Evolutionary conservation across 2,329 filamentous ascomycete species (phyloP), one percentile per base, ranked within the genome.

Genomic region (Magnaporthiopsis rhizophila): DNA sequence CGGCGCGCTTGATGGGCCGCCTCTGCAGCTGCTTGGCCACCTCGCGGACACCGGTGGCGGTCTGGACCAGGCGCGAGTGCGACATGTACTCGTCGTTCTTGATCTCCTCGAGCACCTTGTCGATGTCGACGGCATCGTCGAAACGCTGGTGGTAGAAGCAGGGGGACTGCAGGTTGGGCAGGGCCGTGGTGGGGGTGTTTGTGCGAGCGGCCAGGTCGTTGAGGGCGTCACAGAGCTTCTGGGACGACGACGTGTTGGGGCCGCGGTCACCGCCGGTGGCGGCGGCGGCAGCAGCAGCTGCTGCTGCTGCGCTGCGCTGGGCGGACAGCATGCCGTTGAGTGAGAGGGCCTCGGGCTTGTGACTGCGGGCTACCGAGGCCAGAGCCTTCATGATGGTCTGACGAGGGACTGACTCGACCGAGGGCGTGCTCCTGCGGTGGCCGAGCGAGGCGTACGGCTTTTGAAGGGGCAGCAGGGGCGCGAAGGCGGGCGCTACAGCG

Each of bases 61-160:
- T 99, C 79, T 97, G 94, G 72, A 97, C 91, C 58, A 99, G 85
- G 64, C 93, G 87, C 12, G 92, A 97, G 77, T 98, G 95, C 45
- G 92, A 97, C 81, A 97, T 89, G 76, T 86, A 92, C 71, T 96
- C 92, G 70, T 95, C 89, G 64, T 87, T 89, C 73, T 89, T 89
- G 71, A 98, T 96, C 77, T 99, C 95, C 73, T 98, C 93, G 8
- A 99, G 82, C 7, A 99, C 92, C 77, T 90, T 95, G 70, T 95
- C 90, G 65, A 98, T 92, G 75, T 99, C 92, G 70, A 99, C 92
- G 11, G 93, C 91, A 74, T 97, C 92, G 71, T 97, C 95, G 73
- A 99, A 99, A 67, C 94, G 87, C 77, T 96, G 91, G 78, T 99
- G 95, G 79, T 97, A 98, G 79, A 96, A 99, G 79, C 95, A 99